Percentiles rank a stretch among this genome's conserved stretches.
Conservation (phyloP, 2,329 filamentous ascomycete genomes). For the Colletotrichum ledebouriae region DNA sequence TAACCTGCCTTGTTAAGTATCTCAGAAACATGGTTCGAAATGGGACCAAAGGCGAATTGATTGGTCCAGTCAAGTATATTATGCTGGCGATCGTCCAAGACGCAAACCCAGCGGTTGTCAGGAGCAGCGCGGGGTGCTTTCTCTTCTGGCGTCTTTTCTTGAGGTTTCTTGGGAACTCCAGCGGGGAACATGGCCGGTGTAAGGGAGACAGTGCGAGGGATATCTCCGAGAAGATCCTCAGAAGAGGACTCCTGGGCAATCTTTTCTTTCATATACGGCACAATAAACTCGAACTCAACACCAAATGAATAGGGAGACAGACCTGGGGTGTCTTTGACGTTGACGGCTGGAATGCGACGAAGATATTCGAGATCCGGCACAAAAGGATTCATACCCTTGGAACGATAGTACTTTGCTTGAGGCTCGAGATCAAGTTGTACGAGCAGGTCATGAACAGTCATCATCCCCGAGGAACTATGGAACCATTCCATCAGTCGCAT, state of each 20-base stretch:
- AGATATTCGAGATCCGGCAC: conserved; percentile 17
- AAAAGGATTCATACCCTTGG: neutral
- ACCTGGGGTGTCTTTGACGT: conserved; percentile 6
- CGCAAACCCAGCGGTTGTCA: conserved; percentile 26
- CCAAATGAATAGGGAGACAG: conserved; percentile 34
- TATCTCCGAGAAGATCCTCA: too few species aligned
- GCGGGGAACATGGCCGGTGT: too few species aligned
- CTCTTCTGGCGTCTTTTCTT: neutral
- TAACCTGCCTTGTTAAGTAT: neutral
- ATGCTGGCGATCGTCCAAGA: fast-evolving
- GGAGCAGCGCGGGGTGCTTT: neutral
- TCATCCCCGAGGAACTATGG: neutral
- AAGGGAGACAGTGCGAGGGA: too few species aligned
- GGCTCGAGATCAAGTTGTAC: neutral
- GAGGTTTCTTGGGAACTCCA: too few species aligned
- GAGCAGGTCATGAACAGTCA: conserved; percentile 8
- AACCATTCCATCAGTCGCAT: too few species aligned
- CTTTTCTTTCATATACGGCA: conserved; percentile 6
- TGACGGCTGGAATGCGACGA: conserved; percentile 2
- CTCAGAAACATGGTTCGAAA: neutral
- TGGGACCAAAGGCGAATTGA: too few species aligned
- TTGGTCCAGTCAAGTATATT: neutral
- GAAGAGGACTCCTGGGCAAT: too few species aligned
- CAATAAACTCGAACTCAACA: conserved; percentile 35
- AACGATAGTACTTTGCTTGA: conserved; percentile 17